Percentiles rank a stretch among this genome's conserved stretches.
Evolutionary conservation across 495 filamentous ascomycete species (phyloP).

Genomic region (Pyrenopolyporus hunteri): DNA sequence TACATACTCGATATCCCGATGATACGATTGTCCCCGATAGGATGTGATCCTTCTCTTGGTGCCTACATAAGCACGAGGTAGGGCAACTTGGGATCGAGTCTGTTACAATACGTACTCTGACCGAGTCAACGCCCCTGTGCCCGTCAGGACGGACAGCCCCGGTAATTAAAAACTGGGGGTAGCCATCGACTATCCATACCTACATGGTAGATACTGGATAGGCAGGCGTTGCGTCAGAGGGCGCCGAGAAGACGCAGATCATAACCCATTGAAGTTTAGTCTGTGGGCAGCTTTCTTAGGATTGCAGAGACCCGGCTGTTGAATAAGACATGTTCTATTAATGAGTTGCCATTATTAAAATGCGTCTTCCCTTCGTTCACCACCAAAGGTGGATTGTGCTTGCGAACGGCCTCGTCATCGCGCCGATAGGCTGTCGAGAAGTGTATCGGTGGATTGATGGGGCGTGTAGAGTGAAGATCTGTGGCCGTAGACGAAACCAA

Average conservation of each 20-base stretch:
- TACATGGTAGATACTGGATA: conserved; percentile 23
- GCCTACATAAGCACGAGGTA: conserved; percentile 1
- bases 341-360: conserved; percentile 19
- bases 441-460: not conserved
- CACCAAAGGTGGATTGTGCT: conserved; percentile 14
- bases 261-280: conserved; percentile 19
- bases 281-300: conserved; percentile 23
- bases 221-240: conserved; percentile 36
- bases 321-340: conserved; percentile 31
- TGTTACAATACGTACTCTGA: too few species aligned
- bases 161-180: conserved; percentile 22
- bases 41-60: conserved; percentile 20
- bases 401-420: not conserved
- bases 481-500: not conserved
- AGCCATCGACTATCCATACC: conserved; percentile 8
- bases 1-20: conserved; percentile 26
- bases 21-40: conserved; percentile 7
- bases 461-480: not conserved
- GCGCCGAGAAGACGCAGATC: conserved; percentile 26
- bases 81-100: not conserved
- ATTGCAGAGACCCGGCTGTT: conserved; percentile 33
- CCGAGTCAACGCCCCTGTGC: conserved; percentile 17
- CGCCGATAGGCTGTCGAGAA: conserved; percentile 1
- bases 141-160: conserved; percentile 11
- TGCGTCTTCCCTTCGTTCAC: conserved; percentile 15